Base-by-base conservation (phyloP, 257 asterid species). In the Jacaranda copaia region DNA sequence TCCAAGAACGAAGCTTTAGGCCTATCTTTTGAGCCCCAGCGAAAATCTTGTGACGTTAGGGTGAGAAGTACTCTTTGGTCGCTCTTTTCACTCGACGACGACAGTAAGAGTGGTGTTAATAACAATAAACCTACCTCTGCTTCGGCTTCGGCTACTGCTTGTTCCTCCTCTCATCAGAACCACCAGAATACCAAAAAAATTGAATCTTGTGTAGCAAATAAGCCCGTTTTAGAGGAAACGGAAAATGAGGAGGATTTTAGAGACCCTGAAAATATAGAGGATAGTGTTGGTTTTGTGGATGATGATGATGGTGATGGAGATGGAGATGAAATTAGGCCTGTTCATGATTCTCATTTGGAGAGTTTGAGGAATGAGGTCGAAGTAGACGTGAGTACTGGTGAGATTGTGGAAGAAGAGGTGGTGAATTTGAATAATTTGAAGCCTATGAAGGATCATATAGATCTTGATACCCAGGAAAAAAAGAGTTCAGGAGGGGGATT, bases 41-140 rank as follows among this genome's bases (percentile, higher is more conserved):
- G 97, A 19, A 93, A 92, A 83, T 94, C 98, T 16, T 90, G 97
- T 73, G 97, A 94, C 87, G 98, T 94, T 70, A 86, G 98, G 57
- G 96, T 58, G 3, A 87, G 95, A 49, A 90, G 71, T 63, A 86
- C 96, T 38, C 93, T 93, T 14, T 89, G 84, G 73, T 66, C 91
- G 15, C 88, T 93, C 18, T 90, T 94, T 67, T 59, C 91, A 3
- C 76, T 85, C 68, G 93, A 89, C 79, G 87, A 84, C 79, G 88
- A 77, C 14, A 60, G 70, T 15, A 89, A 82, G 52, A 42, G 11
- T 19, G 55, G 63, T 62, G 18, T 43, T 19, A 69, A 55, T 58
- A 69, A 18, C 59, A 65, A 61, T 15, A 78, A 66, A 58, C 82
- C 84, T 80, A 10, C 25, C 39, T 39, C 80, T 6, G 77, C 57